These are phyloP conservation scores for Eutrema heterophyllum DNA, from an alignment of 345 rosid species.

Conservation along the genomic window DNA sequence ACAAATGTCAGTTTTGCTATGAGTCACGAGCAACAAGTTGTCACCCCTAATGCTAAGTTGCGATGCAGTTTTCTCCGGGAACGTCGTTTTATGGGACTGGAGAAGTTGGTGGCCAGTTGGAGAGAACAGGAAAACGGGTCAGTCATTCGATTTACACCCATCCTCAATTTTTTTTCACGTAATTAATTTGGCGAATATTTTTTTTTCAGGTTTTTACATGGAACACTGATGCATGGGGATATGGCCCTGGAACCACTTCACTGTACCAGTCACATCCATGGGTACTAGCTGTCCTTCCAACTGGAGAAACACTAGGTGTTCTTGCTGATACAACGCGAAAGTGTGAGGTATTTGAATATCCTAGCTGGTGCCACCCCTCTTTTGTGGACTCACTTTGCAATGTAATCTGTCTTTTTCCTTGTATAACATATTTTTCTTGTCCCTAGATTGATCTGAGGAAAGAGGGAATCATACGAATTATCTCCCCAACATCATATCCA, in stretches of 20 bases:
- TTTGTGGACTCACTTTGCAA: neutral
- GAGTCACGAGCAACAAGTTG: neutral
- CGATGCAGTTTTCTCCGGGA: constrained; percentile 64
- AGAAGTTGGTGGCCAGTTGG: constrained; percentile 92
- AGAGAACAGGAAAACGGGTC: constrained; percentile 87
- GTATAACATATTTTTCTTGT: constrained; percentile 10
- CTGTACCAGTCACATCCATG: constrained; percentile 97
- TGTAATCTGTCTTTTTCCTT: neutral
- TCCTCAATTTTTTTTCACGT: neutral
- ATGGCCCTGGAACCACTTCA: constrained; percentile 79
- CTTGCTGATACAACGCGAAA: constrained; percentile 85
- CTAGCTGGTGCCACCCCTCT: neutral
- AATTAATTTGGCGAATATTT: neutral
- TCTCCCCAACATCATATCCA: constrained; percentile 61
- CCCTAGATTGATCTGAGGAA: constrained; percentile 85
- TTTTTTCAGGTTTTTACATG: constrained; percentile 70
- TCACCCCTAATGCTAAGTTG: neutral
- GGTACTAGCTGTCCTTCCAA: constrained; percentile 81
- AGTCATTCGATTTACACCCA: constrained; percentile 18
- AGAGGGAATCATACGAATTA: constrained; percentile 44
- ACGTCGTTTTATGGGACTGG: constrained; percentile 93
- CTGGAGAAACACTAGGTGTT: constrained; percentile 79
- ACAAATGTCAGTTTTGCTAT: neutral
- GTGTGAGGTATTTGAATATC: constrained; percentile 62
- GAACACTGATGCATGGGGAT: constrained; percentile 91